A percentile compares a stretch with the other conserved stretches of the same genome.
phyloP scores from a whole-genome alignment of 352 stramenopile species.

The Globisporangium camurandrum region DNA sequence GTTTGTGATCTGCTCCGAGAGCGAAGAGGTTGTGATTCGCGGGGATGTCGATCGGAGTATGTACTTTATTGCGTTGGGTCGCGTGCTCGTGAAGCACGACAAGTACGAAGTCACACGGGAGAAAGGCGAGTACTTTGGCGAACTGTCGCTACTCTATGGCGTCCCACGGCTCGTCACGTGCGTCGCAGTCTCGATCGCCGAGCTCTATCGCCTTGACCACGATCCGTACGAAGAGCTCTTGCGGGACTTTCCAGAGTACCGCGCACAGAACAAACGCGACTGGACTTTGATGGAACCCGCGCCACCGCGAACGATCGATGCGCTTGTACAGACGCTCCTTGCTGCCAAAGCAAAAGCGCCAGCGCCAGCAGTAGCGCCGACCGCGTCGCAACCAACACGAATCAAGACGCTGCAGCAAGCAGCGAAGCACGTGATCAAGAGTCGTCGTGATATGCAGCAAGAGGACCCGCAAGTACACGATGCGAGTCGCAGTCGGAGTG shows the following conservation, averaged over 20 bases:
- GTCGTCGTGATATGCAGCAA: background rate
- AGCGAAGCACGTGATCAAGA: background rate
- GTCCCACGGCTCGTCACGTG: conserved; percentile 61
- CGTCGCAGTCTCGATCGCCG: conserved; percentile 36
- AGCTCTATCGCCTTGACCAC: conserved; percentile 66
- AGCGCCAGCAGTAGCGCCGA: background rate
- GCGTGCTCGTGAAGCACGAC: conserved; percentile 48
- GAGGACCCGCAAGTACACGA: background rate
- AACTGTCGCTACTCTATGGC: conserved; percentile 57
- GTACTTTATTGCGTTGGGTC: conserved; percentile 69
- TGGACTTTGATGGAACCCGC: conserved; percentile 39
- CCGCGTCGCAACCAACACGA: background rate
- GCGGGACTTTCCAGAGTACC: conserved; percentile 63
- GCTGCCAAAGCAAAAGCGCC: conserved; percentile 4
- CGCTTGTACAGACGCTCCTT: conserved; percentile 16
- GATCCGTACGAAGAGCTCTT: conserved; percentile 52
- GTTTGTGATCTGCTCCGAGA: conserved; percentile 57
- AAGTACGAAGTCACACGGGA: conserved; percentile 40
- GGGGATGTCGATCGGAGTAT: conserved; percentile 73
- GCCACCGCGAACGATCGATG: conserved; percentile 9
- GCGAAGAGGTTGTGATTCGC: conserved; percentile 57
- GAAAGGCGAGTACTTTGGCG: conserved; percentile 71
- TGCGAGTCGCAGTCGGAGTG: background rate
- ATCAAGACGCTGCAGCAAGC: background rate
- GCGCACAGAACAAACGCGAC: conserved; percentile 33